These are phyloP conservation scores for Diutina catenulata DNA, from an alignment of 1,139 yeast species.

Conservation along the genomic window DNA sequence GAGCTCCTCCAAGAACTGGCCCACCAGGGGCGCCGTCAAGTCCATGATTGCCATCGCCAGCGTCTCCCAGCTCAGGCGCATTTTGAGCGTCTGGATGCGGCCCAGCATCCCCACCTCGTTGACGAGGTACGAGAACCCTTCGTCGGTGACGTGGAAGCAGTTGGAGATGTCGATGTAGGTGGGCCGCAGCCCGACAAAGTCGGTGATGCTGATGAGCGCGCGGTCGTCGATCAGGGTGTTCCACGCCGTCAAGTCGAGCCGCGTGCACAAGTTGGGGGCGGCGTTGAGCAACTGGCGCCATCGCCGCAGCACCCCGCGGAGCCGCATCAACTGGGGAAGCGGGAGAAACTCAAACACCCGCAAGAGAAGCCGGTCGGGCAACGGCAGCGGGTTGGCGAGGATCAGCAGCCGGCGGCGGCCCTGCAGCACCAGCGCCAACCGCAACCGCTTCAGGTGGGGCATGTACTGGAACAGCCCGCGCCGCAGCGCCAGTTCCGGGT, in stretches of 20 bases:
- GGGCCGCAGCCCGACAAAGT: constrained; percentile 64
- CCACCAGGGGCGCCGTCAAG: constrained; percentile 53
- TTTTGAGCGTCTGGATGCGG: constrained; percentile 37
- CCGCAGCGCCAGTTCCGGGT: constrained; percentile 9
- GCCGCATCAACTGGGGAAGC: constrained; percentile 45
- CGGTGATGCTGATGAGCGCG: constrained; percentile 44
- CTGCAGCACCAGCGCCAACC: constrained; percentile 25
- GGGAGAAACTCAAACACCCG: constrained; percentile 40
- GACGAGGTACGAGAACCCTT: constrained; percentile 58
- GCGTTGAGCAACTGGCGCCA: constrained; percentile 59
- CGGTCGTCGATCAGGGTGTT: constrained; percentile 49
- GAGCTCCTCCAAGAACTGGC: constrained; percentile 43
- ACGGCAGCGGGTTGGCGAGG: constrained; percentile 37
- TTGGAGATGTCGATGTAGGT: constrained; percentile 49
- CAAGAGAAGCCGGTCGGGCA: constrained; percentile 47
- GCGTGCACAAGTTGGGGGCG: constrained; percentile 38
- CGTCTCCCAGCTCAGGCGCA: constrained; percentile 69
- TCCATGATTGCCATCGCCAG: constrained; percentile 78
- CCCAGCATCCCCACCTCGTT: constrained; percentile 64
- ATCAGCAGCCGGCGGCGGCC: constrained; percentile 45
- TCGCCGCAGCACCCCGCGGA: constrained; percentile 43
- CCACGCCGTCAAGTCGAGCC: constrained; percentile 47
- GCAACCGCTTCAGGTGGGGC: constrained; percentile 40
- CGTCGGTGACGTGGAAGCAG: constrained; percentile 69
- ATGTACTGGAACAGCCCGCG: constrained; percentile 30